These are phyloP conservation scores for Erodium maritimum DNA, from an alignment of 345 rosid genomes.

Conservation along the genomic window DNA sequence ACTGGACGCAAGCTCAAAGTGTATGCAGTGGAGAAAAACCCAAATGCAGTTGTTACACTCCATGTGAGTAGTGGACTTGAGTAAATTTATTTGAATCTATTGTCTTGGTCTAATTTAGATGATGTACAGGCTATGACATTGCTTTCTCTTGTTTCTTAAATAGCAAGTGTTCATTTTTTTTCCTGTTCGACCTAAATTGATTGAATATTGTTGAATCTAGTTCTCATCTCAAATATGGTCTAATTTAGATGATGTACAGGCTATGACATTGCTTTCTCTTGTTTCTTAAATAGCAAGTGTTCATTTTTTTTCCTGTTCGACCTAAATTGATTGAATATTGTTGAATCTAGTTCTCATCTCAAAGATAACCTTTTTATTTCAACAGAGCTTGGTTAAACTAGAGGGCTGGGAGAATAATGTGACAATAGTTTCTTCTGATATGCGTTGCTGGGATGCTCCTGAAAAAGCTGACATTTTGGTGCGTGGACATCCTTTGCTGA, in stretches of 20 bases:
- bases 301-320: no score
- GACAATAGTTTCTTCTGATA: constrained; percentile 84
- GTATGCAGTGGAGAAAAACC: constrained; percentile 95
- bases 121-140: neutral
- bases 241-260: neutral
- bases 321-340: no score
- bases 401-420: constrained; percentile 87
- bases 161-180: no score
- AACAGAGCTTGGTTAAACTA: constrained; percentile 76
- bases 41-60: constrained; percentile 95
- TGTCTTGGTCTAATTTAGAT: neutral
- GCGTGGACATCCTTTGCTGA: constrained; percentile 6
- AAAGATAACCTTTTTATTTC: constrained; percentile 6
- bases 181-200: no score
- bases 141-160: neutral
- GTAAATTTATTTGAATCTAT: constrained; percentile 2
- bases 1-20: constrained; percentile 74
- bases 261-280: neutral
- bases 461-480: constrained; percentile 96
- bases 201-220: no score
- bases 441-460: constrained; percentile 95
- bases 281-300: neutral
- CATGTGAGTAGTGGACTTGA: constrained; percentile 48
- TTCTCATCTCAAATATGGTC: neutral
- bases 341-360: no score